Evolutionary conservation across 2,329 filamentous ascomycete species (phyloP).

Genomic region (Calonectria montana): DNA sequence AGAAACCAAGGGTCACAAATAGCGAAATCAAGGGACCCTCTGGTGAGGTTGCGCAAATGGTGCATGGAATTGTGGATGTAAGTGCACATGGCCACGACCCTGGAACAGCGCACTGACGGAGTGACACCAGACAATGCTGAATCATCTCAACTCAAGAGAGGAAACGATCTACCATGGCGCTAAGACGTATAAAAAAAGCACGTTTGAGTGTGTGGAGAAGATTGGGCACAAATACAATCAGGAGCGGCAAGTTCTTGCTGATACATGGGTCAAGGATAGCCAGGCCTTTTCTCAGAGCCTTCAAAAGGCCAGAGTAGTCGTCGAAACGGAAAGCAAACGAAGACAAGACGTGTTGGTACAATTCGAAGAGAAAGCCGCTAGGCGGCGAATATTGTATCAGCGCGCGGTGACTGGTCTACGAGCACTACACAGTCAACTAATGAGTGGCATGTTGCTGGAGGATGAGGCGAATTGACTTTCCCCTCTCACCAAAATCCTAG

Average conservation of each 20-base stretch:
- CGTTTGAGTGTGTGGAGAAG: conserved; percentile 32
- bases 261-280: conserved; percentile 32
- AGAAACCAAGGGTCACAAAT: neutral
- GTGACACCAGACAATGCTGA: conserved; percentile 36
- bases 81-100: neutral
- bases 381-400: conserved; percentile 31
- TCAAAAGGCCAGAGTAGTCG: conserved; percentile 5
- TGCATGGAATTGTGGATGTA: conserved; percentile 43
- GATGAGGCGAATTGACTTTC: neutral
- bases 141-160: conserved; percentile 39
- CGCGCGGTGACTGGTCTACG: conserved; percentile 35
- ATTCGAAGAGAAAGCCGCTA: conserved; percentile 24
- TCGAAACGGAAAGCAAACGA: conserved; percentile 21
- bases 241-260: conserved; percentile 31
- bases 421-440: conserved; percentile 33
- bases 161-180: conserved; percentile 28
- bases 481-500: neutral
- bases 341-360: conserved; percentile 12
- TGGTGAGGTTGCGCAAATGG: conserved; percentile 24
- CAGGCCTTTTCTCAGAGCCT: conserved; percentile 29
- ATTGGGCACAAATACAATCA: conserved; percentile 35
- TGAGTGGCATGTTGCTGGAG: conserved; percentile 18
- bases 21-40: neutral
- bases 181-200: conserved; percentile 38
- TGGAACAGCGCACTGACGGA: conserved; percentile 22